These are phyloP conservation scores for Flaveria ramosissima DNA, from an alignment of 129 eudicot genomes.

Conservation along the genomic window DNA sequence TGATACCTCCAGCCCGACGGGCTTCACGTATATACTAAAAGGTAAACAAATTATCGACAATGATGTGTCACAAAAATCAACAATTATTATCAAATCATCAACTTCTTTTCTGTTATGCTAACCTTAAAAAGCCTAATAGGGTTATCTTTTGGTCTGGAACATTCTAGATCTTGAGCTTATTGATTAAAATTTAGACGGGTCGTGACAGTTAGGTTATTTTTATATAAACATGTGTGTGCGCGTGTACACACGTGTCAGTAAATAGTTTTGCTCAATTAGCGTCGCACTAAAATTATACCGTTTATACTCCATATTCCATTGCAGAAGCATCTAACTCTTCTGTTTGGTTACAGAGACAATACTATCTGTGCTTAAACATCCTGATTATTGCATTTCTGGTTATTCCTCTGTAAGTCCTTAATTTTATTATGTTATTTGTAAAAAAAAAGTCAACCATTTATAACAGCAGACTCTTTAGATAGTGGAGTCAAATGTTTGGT, in stretches of 20 bases:
- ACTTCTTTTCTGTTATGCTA: too few relatives aligned
- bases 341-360: constrained; percentile 62
- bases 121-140: too few relatives aligned
- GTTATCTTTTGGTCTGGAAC: not conserved
- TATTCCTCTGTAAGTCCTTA: constrained; percentile 71
- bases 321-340: not conserved
- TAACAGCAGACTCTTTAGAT: not conserved
- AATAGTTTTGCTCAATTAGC: not conserved
- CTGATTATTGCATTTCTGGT: constrained; percentile 77
- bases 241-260: too few relatives aligned
- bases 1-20: constrained; percentile 73
- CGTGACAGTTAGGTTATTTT: too few relatives aligned
- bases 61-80: not conserved
- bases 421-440: not conserved
- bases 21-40: constrained; percentile 65
- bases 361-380: constrained; percentile 77
- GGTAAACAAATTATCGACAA: constrained; percentile 39
- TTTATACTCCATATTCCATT: not conserved
- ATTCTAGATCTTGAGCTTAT: not conserved
- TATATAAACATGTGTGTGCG: too few relatives aligned
- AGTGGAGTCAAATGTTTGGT: not conserved
- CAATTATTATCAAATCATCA: not conserved
- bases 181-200: too few relatives aligned
- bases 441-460: not conserved
- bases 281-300: not conserved